Evolutionary conservation across 2,329 filamentous ascomycete genomes (phyloP), one percentile per base, ranked within the genome.

Genomic region (Alternaria ethzedia): DNA sequence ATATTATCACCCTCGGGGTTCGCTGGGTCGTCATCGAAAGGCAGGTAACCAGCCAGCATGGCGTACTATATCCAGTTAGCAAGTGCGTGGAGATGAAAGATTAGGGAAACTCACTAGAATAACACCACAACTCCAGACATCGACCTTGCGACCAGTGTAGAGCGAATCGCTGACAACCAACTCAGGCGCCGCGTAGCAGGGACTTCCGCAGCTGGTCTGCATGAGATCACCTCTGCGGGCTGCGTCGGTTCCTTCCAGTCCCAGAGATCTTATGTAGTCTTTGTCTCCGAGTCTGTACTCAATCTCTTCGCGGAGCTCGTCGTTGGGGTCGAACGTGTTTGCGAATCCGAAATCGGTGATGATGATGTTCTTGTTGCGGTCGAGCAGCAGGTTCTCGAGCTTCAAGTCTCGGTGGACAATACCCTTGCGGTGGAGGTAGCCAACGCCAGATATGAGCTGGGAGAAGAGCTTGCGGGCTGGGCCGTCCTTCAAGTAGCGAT

Each of bases 311-410:
- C 88, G 89, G 43, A 99, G 86, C 78, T 97, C 94, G 76, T 99
- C 96, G 36, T 85, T 83, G 0, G 96, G 89, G 76, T 97, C 92
- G 77, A 99, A 99, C 0, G 94, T 98, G 81, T 99, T 99, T 71
- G 96, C 96, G 79, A 99, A 99, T 17, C 96, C 96, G 81, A 99
- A 99, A 82, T 99, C 96, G 15, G 96, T 99, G 77, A 99, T 99
- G 82, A 99, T 99, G 76, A 99, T 98, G 83, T 99, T 99, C 67
- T 94, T 91, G 78, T 99, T 97, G 67, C 95, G 91, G 81, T 99
- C 96, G 55, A 99, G 86, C 41, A 99, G 86, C 73, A 99, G 81
- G 77, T 99, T 99, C 82, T 99, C 96, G 50, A 99, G 86, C 82
- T 99, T 99, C 70, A 99, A 83, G 82, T 99, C 96, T 74, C 96